Percentiles rank a stretch among this genome's conserved stretches.
These are phyloP conservation scores for Arctium lappa DNA, from an alignment of 129 eudicot species.

Conservation along the genomic window DNA sequence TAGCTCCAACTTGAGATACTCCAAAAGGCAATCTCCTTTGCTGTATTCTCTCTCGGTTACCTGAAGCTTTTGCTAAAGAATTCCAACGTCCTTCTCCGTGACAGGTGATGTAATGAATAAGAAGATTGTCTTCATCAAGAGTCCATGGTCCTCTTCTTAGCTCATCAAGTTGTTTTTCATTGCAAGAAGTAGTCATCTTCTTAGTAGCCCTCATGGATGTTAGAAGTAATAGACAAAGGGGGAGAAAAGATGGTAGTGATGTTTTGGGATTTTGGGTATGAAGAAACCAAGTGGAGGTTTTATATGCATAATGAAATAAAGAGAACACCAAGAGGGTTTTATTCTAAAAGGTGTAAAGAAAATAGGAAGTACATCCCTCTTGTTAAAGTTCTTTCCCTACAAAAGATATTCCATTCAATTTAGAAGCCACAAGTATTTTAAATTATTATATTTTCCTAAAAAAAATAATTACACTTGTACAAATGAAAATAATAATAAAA, in stretches of 20 bases:
- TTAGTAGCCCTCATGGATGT: slow-evolving; percentile 30
- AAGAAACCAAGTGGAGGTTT: slow-evolving; percentile 34
- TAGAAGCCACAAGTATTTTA: slow-evolving; percentile 18
- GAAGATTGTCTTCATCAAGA: slow-evolving; percentile 83
- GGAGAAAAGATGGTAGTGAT: slow-evolving; percentile 13
- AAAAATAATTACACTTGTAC: not conserved
- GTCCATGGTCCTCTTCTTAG: slow-evolving; percentile 99
- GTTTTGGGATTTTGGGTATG: slow-evolving; percentile 16
- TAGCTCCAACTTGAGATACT: not conserved
- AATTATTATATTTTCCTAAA: not conserved
- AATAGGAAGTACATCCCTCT: slow-evolving; percentile 35
- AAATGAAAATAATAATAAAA: too few relatives aligned
- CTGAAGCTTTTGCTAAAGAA: slow-evolving; percentile 78
- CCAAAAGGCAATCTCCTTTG: not conserved
- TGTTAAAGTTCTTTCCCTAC: slow-evolving; percentile 27
- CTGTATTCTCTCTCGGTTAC: slow-evolving; percentile 22
- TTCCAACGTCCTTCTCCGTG: slow-evolving; percentile 97
- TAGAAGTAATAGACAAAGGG: slow-evolving; percentile 1
- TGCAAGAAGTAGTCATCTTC: slow-evolving; percentile 29
- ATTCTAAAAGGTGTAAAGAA: slow-evolving; percentile 28
- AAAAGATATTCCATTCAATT: slow-evolving; percentile 18
- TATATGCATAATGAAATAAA: slow-evolving; percentile 23
- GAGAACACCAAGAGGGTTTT: slow-evolving; percentile 17
- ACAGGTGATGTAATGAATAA: slow-evolving; percentile 56
- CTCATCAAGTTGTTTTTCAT: slow-evolving; percentile 47